Conservation (phyloP, 768 basidiomycete species). For the Filobasidium floriforme region DNA sequence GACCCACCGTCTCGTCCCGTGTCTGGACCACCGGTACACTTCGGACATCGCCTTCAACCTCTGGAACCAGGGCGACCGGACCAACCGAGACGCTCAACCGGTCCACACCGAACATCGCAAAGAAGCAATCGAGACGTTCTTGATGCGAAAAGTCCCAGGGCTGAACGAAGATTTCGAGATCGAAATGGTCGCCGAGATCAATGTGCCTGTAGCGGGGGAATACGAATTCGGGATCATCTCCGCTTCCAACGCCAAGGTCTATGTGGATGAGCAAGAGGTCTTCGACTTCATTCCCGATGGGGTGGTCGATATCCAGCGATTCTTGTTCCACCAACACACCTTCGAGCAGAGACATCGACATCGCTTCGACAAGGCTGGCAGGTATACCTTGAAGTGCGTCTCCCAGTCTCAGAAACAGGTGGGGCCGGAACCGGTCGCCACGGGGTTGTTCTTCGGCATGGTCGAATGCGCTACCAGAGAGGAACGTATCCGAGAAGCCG, state of each 20-base stretch:
- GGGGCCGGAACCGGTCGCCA: constrained; percentile 13
- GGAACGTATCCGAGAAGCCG: constrained; percentile 54
- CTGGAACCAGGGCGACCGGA: constrained; percentile 35
- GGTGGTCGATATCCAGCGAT: constrained; percentile 13
- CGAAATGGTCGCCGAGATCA: constrained; percentile 49
- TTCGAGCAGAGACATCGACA: constrained; percentile 8
- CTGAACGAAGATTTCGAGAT: constrained; percentile 51
- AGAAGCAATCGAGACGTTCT: constrained; percentile 12
- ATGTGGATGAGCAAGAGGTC: constrained; percentile 6
- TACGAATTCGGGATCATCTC: constrained; percentile 16
- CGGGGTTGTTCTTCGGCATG: constrained; percentile 11
- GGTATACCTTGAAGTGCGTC: constrained; percentile 7
- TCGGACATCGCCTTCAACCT: constrained; percentile 47
- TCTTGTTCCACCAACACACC: constrained; percentile 6
- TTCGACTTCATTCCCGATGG: constrained; percentile 12
- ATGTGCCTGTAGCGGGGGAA: constrained; percentile 5
- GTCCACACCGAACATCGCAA: neutral
- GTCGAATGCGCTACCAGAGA: constrained; percentile 37
- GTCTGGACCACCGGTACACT: constrained; percentile 48
- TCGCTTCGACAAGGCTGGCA: constrained; percentile 10
- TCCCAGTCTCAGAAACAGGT: constrained; percentile 16
- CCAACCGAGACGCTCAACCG: constrained; percentile 47
- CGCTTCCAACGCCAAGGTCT: constrained; percentile 48
- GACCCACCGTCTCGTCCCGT: constrained; percentile 14
- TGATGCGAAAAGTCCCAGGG: constrained; percentile 13